Evolutionary conservation across 495 filamentous ascomycete genomes (phyloP), one percentile per base, ranked within the genome.

Genomic region (Xanthoparmelia taractica): DNA sequence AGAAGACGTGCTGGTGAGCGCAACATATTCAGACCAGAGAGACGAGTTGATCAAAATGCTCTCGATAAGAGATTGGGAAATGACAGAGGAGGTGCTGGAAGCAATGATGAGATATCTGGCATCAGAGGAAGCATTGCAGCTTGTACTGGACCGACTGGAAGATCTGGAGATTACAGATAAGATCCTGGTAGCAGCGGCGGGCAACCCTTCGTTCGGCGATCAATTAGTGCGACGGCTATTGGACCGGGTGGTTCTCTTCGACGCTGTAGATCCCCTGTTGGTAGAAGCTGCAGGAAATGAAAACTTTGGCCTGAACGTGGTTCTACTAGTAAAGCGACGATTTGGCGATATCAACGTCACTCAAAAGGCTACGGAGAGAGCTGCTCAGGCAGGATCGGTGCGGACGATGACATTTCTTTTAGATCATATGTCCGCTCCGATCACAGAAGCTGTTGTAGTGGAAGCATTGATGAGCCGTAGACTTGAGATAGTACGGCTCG

Each of bases 41-140:
- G 13, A 31, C 12, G 48, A 52, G 2, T 17, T 20, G 27, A 31
- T 52, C 48, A 31, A 8, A 18, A 1, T 52, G 15, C 18, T 52
- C 25, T 52, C 5, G 4, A 27, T 5, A 29, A 29, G 48, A 31
- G 48, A 31, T 17, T 31, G 48, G 48, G 48, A 52, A 52, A 52
- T 52, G 48, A 52, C 48, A 31, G 27, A 29, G 15, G 48, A 52
- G 31, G 48, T 52, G 25, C 48, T 52, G 48, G 48, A 52, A 18
- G 18, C 48, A 52, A 52, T 52, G 27, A 29, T 52, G 27, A 31
- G 13, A 1, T 5, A 18, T 12, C 25, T 52, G 25, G 48, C 13
- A 15, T 52, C 48, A 13, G 48, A 31, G 48, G 27, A 52, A 18
- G 8, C 13, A 8, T 18, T 52, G 27, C 48, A 52, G 27, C 27